phyloP scores from a whole-genome alignment of 31 red algal species.

The Odonthalia washingtoniensis region DNA sequence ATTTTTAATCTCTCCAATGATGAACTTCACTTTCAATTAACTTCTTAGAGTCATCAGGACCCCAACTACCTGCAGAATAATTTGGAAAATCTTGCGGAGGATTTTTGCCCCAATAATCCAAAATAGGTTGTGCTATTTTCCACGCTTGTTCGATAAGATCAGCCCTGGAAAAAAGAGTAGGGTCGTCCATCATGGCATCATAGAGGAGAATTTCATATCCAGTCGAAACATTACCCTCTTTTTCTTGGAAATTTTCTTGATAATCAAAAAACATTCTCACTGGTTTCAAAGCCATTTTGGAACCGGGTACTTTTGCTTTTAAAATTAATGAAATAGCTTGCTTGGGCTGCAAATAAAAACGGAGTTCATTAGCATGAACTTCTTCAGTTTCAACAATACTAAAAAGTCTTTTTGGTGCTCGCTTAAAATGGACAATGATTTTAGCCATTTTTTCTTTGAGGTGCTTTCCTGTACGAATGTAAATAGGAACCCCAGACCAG shows the following conservation, averaged over 20 bases:
- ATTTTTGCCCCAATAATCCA: constrained; percentile 35
- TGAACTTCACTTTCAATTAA: too few species aligned
- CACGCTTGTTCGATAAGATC: constrained; percentile 93
- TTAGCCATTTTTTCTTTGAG: constrained; percentile 90
- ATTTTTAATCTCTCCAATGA: too few species aligned
- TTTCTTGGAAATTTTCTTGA: constrained; percentile 91
- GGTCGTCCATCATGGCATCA: constrained; percentile 94
- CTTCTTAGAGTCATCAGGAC: too few species aligned
- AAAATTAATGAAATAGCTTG: constrained; percentile 96
- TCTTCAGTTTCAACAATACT: constrained; percentile 28
- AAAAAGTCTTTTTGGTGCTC: constrained; percentile 81
- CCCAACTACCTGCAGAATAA: too few species aligned
- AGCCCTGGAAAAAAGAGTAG: constrained; percentile 90
- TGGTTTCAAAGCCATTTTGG: constrained; percentile 88
- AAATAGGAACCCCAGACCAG: constrained; percentile 97
- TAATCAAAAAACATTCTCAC: constrained; percentile 93
- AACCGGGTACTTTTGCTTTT: constrained; percentile 86
- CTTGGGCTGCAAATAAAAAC: constrained; percentile 95
- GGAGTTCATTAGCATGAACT: constrained; percentile 76
- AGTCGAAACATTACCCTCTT: constrained; percentile 67
- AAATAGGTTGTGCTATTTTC: constrained; percentile 83
- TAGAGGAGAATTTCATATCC: constrained; percentile 96
- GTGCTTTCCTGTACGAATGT: constrained; percentile 93
- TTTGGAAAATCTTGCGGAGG: too few species aligned
- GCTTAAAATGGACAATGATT: constrained; percentile 90